These are phyloP conservation scores for Cryphonectria nitschkei DNA, from an alignment of 2,329 filamentous ascomycete genomes.

Conservation along the genomic window DNA sequence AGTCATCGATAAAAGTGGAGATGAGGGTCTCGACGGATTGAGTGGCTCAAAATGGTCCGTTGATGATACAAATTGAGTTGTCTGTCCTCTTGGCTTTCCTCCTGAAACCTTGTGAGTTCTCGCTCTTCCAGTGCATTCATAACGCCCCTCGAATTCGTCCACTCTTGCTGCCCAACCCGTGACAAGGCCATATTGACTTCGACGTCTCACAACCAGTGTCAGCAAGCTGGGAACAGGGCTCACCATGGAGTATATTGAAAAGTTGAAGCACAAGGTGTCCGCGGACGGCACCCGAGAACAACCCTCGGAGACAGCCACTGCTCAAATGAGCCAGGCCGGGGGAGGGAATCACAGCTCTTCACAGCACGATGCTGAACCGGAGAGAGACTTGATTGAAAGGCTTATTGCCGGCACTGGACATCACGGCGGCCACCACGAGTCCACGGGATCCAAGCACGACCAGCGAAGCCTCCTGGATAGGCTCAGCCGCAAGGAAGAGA, in stretches of 20 bases:
- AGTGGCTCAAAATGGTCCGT: background rate
- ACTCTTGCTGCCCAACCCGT: background rate
- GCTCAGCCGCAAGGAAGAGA: conserved; percentile 22
- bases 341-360: background rate
- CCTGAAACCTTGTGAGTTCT: background rate
- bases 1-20: conserved; percentile 8
- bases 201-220: background rate
- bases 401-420: conserved; percentile 20
- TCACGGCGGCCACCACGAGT: background rate
- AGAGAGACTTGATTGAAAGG: conserved; percentile 21
- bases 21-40: background rate
- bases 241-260: background rate
- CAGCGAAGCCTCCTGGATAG: conserved; percentile 19
- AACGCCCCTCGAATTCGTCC: background rate
- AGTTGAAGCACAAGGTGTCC: background rate
- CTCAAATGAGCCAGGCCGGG: background rate
- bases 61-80: background rate
- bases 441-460: background rate
- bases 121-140: no score
- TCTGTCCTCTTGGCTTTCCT: conserved; percentile 2
- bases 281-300: background rate
- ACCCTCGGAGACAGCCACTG: background rate
- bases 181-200: background rate
- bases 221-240: background rate
- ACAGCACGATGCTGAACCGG: conserved; percentile 14